Percentiles rank a stretch among this genome's conserved stretches.
These are phyloP conservation scores for Achaetomiella virescens DNA, from an alignment of 495 filamentous ascomycete genomes.

Conservation along the genomic window DNA sequence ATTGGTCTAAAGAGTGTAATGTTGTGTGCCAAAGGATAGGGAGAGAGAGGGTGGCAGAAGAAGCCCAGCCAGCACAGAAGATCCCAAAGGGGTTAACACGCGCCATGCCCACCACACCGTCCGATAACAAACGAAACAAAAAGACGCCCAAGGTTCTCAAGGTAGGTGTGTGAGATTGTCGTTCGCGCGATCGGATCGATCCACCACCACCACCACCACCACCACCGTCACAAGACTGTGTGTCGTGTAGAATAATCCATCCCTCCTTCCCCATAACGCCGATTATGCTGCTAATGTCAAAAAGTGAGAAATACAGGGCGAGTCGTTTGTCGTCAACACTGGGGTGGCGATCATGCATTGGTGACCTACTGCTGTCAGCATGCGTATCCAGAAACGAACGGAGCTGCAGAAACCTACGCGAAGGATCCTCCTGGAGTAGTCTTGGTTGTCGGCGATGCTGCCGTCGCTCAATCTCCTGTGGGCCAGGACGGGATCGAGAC, in stretches of 20 bases:
- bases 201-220: conserved; percentile 33
- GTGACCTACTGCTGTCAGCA: conserved; percentile 44
- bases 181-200: conserved; percentile 32
- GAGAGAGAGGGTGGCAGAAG: not conserved
- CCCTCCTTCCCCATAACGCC: conserved; percentile 40
- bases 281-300: conserved; percentile 44
- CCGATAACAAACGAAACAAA: conserved; percentile 4
- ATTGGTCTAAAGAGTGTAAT: conserved; percentile 12
- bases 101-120: not conserved
- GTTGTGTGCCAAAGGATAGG: not conserved
- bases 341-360: conserved; percentile 44
- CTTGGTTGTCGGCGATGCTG: conserved; percentile 95
- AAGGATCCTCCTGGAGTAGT: conserved; percentile 92
- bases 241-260: conserved; percentile 21
- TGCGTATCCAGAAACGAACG: not conserved
- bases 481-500: conserved; percentile 84
- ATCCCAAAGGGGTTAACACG: not conserved
- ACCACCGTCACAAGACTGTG: conserved; percentile 28
- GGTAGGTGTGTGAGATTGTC: not conserved
- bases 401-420: conserved; percentile 53
- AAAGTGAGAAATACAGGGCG: conserved; percentile 42
- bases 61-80: not conserved
- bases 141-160: not conserved
- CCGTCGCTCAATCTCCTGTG: conserved; percentile 88
- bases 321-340: conserved; percentile 44